A percentile compares a stretch with the other conserved stretches of the same genome.
These are phyloP conservation scores for Auricularia sp. DNA, from an alignment of 768 basidiomycete genomes.

Conservation along the genomic window DNA sequence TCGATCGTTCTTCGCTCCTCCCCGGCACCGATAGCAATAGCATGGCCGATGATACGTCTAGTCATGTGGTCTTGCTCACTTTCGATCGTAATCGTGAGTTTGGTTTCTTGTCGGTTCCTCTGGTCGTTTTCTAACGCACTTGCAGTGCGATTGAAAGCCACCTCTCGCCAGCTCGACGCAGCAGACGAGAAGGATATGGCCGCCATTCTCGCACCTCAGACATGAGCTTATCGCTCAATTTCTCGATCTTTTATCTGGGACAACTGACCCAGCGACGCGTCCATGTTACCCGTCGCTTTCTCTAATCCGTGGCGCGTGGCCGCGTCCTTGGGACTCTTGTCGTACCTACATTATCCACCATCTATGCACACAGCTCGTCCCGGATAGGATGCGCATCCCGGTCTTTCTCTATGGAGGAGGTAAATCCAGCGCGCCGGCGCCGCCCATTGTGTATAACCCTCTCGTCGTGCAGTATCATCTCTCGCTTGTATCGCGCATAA, in stretches of 20 bases:
- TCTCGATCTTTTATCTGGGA: not conserved
- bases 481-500: not conserved
- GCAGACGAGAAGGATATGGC: constrained; percentile 83
- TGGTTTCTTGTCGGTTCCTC: constrained; percentile 6
- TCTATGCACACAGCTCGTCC: not conserved
- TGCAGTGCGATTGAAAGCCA: constrained; percentile 81
- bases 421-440: not conserved
- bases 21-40: constrained; percentile 28
- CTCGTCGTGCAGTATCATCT: not conserved
- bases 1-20: constrained; percentile 71
- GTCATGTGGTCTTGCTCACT: constrained; percentile 73
- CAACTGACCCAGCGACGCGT: not conserved
- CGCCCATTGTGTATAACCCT: not conserved
- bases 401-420: not conserved
- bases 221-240: not conserved
- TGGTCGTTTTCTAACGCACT: constrained; percentile 12
- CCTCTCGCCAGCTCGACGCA: constrained; percentile 74
- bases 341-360: not conserved
- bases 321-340: not conserved
- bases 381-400: not conserved
- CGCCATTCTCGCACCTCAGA: constrained; percentile 36
- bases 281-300: not conserved
- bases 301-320: not conserved
- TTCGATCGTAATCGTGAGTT: constrained; percentile 84
- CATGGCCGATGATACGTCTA: constrained; percentile 26